Evolutionary conservation across 2,329 filamentous ascomycete genomes (phyloP).

Genomic region (Ilyonectria mors-panacis): DNA sequence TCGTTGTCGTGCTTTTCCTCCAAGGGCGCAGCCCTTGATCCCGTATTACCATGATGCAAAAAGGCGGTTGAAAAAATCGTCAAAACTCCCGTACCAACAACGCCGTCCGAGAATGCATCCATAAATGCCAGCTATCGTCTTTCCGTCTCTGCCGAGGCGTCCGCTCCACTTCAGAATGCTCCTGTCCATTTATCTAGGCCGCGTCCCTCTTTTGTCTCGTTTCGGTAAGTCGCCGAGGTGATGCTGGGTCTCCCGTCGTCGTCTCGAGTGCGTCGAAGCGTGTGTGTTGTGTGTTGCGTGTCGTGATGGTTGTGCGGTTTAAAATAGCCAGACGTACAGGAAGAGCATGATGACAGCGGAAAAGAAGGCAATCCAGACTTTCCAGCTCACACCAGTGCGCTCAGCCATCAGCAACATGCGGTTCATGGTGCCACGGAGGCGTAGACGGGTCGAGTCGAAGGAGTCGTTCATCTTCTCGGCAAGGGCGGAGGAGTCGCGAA

Average conservation of each 20-base stretch:
- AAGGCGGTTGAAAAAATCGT: conserved; percentile 12
- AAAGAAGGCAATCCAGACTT: conserved; percentile 93
- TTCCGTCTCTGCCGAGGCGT: conserved; percentile 3
- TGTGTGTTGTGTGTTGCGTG: neutral
- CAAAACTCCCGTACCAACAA: conserved; percentile 44
- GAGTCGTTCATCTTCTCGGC: conserved; percentile 96
- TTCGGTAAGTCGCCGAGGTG: neutral
- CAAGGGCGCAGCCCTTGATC: conserved; percentile 14
- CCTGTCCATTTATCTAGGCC: neutral
- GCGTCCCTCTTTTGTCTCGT: conserved; percentile 5
- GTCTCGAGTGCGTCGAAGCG: neutral
- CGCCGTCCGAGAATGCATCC: conserved; percentile 44
- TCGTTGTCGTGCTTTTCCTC: conserved; percentile 9
- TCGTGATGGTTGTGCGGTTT: conserved; percentile 43
- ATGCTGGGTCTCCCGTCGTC: neutral
- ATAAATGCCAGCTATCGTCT: conserved; percentile 25
- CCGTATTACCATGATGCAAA: conserved; percentile 11
- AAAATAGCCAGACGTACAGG: conserved; percentile 93
- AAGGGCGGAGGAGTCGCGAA: conserved; percentile 88
- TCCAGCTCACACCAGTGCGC: conserved; percentile 95
- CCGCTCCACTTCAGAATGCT: neutral
- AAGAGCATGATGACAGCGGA: conserved; percentile 86
- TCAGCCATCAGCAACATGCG: conserved; percentile 97
- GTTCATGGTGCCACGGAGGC: conserved; percentile 94
- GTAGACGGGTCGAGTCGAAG: conserved; percentile 87